Base-by-base conservation (phyloP, 139 green algal species). In the Coelastrella sp. region DNA sequence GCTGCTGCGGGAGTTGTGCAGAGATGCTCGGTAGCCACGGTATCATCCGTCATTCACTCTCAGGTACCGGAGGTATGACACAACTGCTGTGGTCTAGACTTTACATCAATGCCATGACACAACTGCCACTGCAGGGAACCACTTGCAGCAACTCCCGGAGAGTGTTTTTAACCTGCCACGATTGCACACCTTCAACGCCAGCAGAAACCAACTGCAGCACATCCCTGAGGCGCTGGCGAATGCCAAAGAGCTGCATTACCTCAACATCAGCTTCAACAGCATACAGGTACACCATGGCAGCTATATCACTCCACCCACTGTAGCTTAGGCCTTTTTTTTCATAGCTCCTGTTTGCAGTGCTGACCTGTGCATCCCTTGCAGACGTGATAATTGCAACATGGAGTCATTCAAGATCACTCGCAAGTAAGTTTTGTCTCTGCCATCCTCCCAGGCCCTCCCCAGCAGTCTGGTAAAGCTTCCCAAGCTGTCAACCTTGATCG, bases 401-500 rank as follows among this genome's bases (percentile, higher is more conserved):
- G 35, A 49, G 35, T 49, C 35, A 49, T 5, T 49, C 35, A 49
- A 5, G 3, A 49, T 3, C 35, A 49, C 35, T 49, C 35, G 3
- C 35, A 49, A 49, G 35, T 49, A 49, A 49, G 35, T 49, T 49
- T 49, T 35, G 7, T 6, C 78, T 68, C 22, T 49, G 35, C 35
- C 35, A 49, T 49, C 35, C 35, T 49, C 35, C 4, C 84, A 89
- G 74, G 74, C 74, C 19, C 86, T 90, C 35, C 86, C 86, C n/a
- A 25, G 24, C 74, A 35, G 59, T 61, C 59, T 90, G 9, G 58
- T 68, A 8, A 84, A 75, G 61, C 58, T 90, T 4, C 72, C 86
- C 74, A 90, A 90, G 63, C 86, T 90, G n/a, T 90, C 86, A 20
- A 90, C 86, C 7, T 74, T 90, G 6, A 79, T 90, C 19, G 60